Evolutionary conservation across 2,329 filamentous ascomycete genomes (phyloP), one percentile per base, ranked within the genome.

Genomic region (Beauveria brongniartii): DNA sequence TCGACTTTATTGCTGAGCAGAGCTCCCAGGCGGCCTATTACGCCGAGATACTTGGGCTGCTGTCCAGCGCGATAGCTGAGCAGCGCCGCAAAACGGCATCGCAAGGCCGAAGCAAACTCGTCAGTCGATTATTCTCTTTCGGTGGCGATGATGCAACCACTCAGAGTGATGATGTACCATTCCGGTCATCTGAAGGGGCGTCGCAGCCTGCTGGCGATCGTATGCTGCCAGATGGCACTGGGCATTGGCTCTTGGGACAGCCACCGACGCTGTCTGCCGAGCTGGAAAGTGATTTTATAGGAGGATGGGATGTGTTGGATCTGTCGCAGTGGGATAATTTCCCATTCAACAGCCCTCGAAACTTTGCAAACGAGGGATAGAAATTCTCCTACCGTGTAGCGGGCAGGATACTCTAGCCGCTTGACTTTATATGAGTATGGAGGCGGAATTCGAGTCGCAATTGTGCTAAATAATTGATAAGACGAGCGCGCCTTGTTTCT

Each of bases 11-110:
- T 0, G 75, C 79, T 0, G 68, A 69, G 0, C 75, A 79, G 53
- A 83, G 80, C 46, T 79, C 81, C 0, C 82, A 85, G 63, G 83
- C 83, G 3, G 77, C 75, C 3, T 82, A 84, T 56, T 85, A 86
- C 65, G 74, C 77, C 14, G 80, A 84, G 6, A 85, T 85, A 22
- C 71, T 85, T 8, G 78, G 72, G 0, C 70, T 75, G 2, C 69
- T 83, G 5, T 73, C 75, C 0, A 74, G 75, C 10, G 79, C 79
- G 0, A 76, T 82, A 10, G 64, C 67, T 3, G 72, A 77, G 55
- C 75, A 77, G 62, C 73, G 76, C 0, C 63, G 67, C 46, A 66
- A 65, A 44, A 59, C 64, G 10, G 63, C 64, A 4, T 60, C 64
- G 7, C 64, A 64, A 10, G 64, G 68, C 5, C 62, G 68, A 41